Evolutionary conservation across 495 filamentous ascomycete species (phyloP), one percentile per base, ranked within the genome.

Genomic region (Penicillium manginii): DNA sequence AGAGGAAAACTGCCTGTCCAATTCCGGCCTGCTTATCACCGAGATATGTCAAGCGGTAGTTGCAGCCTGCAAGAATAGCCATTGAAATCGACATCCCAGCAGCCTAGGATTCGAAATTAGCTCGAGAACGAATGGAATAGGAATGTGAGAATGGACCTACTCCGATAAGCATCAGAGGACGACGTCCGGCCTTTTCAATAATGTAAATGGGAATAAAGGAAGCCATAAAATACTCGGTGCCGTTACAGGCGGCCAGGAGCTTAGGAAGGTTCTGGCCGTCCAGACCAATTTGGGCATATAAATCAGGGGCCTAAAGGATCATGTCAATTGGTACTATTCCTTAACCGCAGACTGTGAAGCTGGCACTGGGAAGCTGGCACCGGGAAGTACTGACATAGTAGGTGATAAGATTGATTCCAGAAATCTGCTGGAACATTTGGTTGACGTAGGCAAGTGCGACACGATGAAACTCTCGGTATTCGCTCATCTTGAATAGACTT

Each of bases 381-480:
- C 15, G 33, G 12, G 35, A 7, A 43, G 40, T 43, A 43, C 40
- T 76, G 1, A 84, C 78, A 60, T 90, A 91, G 61, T 88, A 88
- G 0, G 85, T 86, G 50, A 89, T 85, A 0, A 90, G 66, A 55
- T 89, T 90, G 56, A 90, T 89, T n/a, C 88, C 88, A 26, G 77
- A 81, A 18, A 88, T 83, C 55, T 91, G 87, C 56, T 67, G 65
- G 53, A 67, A 67, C 65, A 67, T 67, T 33, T 67, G 85, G 61
- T 86, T 88, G 62, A 88, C 78, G 62, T 88, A 88, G 29, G 83
- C 65, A 82, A 54, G 89, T 72, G 33, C 84, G 66, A 23, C 84
- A 19, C 85, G 84, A 66, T 90, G 88, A 54, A 91, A 82, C 64
- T 89, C 85, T 23, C 88, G 78, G 60, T 90, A 80, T 57, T 67